Conservation (phyloP, 306 rosid genomes). For the Trifolium subterraneum region DNA sequence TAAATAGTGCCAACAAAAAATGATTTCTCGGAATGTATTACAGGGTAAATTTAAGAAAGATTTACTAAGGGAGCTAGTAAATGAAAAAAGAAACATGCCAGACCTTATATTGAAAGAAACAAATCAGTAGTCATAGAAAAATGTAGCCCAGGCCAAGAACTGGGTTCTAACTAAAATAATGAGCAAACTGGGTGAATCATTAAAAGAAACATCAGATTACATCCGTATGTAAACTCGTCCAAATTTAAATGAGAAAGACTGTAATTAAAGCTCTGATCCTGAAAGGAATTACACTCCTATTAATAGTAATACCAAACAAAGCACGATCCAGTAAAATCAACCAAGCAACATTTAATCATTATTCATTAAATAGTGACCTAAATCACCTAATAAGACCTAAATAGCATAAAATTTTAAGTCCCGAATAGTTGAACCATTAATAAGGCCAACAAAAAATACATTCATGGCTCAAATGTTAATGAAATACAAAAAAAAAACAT, state of each 20-base stretch:
- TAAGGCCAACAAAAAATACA: constrained; percentile 19
- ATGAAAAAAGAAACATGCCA: constrained; percentile 12
- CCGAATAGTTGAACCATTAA: constrained; percentile 2
- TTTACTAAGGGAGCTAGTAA: neutral
- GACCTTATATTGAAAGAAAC: constrained; percentile 24
- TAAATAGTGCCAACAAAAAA: neutral
- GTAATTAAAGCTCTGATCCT: constrained; percentile 23
- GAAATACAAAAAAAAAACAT: constrained; percentile 3
- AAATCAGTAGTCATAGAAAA: neutral
- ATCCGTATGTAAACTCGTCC: constrained; percentile 2
- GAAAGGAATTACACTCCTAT: constrained; percentile 14
- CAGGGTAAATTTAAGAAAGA: neutral
- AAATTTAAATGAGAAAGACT: constrained; percentile 6
- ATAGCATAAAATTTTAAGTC: constrained; percentile 6
- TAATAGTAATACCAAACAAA: constrained; percentile 11
- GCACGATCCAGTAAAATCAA: constrained; percentile 21
- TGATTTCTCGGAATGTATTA: neutral
- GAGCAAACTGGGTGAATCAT: neutral
- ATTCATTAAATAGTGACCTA: constrained; percentile 17
- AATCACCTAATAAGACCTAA: constrained; percentile 17
- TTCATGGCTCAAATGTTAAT: constrained; percentile 17
- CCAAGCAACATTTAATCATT: constrained; percentile 27
- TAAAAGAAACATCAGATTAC: constrained; percentile 11
- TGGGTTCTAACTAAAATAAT: neutral
- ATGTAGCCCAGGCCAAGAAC: neutral